Conservation (phyloP, 2,329 filamentous ascomycete species). For the Xylariales sp. region DNA sequence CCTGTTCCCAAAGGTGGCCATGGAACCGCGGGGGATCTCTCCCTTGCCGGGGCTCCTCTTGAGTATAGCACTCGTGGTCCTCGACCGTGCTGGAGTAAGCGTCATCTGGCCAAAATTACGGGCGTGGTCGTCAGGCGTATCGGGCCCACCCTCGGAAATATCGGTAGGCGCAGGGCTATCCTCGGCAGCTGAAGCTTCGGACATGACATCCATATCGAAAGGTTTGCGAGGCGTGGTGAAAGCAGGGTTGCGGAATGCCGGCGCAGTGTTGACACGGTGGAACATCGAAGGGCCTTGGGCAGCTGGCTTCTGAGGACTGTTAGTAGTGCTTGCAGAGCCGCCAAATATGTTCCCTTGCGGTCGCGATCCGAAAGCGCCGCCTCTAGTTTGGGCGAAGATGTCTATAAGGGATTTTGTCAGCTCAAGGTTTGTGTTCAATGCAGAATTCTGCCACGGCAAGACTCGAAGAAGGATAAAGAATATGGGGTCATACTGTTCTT, state of each 20-base stretch:
- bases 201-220: slow-evolving; percentile 47
- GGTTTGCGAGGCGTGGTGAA: slow-evolving; percentile 61
- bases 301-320: slow-evolving; percentile 35
- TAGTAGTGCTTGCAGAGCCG: slow-evolving; percentile 17
- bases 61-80: slow-evolving; percentile 18
- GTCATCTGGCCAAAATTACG: slow-evolving; percentile 37
- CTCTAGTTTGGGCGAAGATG: too few species aligned
- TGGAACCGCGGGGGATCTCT: slow-evolving; percentile 47
- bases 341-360: too few species aligned
- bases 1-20: slow-evolving; percentile 26
- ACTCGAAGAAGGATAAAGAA: not conserved
- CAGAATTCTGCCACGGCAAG: not conserved
- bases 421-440: slow-evolving; percentile 26
- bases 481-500: slow-evolving; percentile 34
- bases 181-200: slow-evolving; percentile 54
- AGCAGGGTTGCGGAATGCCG: slow-evolving; percentile 58
- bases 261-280: slow-evolving; percentile 37
- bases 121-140: slow-evolving; percentile 45
- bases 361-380: too few species aligned
- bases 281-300: slow-evolving; percentile 17
- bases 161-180: slow-evolving; percentile 58
- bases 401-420: slow-evolving; percentile 22
- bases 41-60: slow-evolving; percentile 55
- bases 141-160: slow-evolving; percentile 43
- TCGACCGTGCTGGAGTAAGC: slow-evolving; percentile 45